Conservation (phyloP, 768 basidiomycete genomes). For the Rhodocollybia butyracea region DNA sequence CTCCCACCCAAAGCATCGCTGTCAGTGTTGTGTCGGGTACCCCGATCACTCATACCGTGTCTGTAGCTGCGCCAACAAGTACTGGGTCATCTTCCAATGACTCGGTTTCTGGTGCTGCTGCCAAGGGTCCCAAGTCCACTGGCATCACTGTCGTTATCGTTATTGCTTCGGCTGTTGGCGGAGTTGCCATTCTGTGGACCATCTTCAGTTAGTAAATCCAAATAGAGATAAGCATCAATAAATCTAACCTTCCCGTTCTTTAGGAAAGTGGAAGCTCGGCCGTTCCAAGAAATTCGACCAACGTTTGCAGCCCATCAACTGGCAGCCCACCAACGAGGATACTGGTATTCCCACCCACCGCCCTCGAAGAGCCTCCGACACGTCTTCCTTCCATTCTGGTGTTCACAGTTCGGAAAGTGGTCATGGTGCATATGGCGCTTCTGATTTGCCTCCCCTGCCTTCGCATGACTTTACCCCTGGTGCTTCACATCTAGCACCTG, state of each 20-base stretch:
- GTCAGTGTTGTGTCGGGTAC: slow-evolving; percentile 13
- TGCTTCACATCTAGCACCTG: slow-evolving; percentile 51
- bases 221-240: slow-evolving; percentile 5
- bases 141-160: slow-evolving; percentile 65
- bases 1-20: slow-evolving; percentile 9
- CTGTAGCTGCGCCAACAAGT: slow-evolving; percentile 25
- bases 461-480: slow-evolving; percentile 80
- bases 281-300: slow-evolving; percentile 78
- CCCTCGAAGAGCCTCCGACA: slow-evolving; percentile 50
- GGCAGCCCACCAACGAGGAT: slow-evolving; percentile 57
- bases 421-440: too few relatives aligned
- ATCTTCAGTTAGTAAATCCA: slow-evolving; percentile 93
- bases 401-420: too few relatives aligned
- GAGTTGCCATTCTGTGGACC: slow-evolving; percentile 76
- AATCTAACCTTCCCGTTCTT: background rate
- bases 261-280: slow-evolving; percentile 38
- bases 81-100: slow-evolving; percentile 22
- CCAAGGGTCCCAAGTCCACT: slow-evolving; percentile 31
- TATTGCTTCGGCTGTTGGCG: slow-evolving; percentile 66
- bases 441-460: slow-evolving; percentile 44
- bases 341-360: slow-evolving; percentile 48
- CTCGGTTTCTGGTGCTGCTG: slow-evolving; percentile 22
- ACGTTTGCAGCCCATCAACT: slow-evolving; percentile 85
- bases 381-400: slow-evolving; percentile 71
- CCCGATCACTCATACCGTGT: slow-evolving; percentile 16